phyloP scores from a whole-genome alignment of 495 filamentous ascomycete genomes.

The Aspergillus nanangensis region DNA sequence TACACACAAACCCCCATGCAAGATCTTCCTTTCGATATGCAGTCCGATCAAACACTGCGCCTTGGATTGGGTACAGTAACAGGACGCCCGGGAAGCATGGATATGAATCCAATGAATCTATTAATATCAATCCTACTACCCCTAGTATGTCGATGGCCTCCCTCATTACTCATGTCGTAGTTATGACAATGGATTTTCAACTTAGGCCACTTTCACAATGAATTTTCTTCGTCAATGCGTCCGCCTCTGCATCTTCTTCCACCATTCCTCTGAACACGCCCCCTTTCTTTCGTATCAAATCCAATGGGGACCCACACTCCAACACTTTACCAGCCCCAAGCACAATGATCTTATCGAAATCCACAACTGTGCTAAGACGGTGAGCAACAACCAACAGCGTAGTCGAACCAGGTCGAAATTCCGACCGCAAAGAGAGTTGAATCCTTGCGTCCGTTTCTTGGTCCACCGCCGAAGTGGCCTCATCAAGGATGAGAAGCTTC shows the following conservation, averaged over 20 bases:
- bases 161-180: too few species aligned
- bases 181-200: too few species aligned
- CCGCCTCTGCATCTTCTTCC: slow-evolving; percentile 60
- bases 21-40: too few species aligned
- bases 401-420: slow-evolving; percentile 65
- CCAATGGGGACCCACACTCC: slow-evolving; percentile 60
- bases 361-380: slow-evolving; percentile 67
- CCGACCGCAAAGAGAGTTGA: slow-evolving; percentile 15
- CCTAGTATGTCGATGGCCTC: too few species aligned
- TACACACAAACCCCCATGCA: too few species aligned
- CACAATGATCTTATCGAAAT: slow-evolving; percentile 74
- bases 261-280: slow-evolving; percentile 63
- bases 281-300: slow-evolving; percentile 48
- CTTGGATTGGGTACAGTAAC: too few species aligned
- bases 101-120: too few species aligned
- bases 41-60: too few species aligned
- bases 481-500: slow-evolving; percentile 74
- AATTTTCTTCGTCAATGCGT: too few species aligned
- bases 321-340: slow-evolving; percentile 61
- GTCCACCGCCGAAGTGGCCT: slow-evolving; percentile 76
- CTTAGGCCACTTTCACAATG: too few species aligned
- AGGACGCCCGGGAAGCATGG: too few species aligned
- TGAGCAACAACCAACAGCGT: slow-evolving; percentile 76
- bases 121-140: too few species aligned
- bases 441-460: slow-evolving; percentile 59